Evolutionary conservation across 345 rosid genomes (phyloP).

Genomic region (Syzygium jambos): DNA sequence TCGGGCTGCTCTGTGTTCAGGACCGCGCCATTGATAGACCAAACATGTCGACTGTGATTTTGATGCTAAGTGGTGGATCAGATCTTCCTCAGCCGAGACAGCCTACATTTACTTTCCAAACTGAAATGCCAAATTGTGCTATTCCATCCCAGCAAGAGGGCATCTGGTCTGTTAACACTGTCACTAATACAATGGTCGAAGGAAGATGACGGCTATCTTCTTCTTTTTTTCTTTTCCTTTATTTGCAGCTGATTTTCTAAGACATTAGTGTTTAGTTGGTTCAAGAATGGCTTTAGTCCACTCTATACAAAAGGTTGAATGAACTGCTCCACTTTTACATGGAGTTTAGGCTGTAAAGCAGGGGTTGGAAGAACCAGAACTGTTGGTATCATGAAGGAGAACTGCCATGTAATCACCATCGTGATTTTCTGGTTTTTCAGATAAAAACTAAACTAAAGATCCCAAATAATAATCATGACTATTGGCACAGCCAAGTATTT

Average conservation of each 20-base stretch:
- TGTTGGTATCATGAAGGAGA: neutral
- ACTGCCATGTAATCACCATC: neutral
- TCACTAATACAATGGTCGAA: no score
- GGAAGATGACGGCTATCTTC: no score
- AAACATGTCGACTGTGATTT: conserved; percentile 2
- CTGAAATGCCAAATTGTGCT: no score
- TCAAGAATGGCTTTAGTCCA: neutral
- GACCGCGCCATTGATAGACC: conserved; percentile 15
- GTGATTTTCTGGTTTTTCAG: neutral
- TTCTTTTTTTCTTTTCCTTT: neutral
- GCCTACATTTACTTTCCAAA: no score
- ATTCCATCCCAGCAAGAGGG: no score
- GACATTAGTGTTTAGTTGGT: neutral
- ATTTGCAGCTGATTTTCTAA: neutral
- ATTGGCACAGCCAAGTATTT: neutral
- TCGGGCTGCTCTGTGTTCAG: conserved; percentile 22
- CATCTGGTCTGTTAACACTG: no score
- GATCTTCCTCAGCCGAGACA: neutral
- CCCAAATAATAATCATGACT: no score
- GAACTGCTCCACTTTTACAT: neutral
- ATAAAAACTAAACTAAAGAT: neutral
- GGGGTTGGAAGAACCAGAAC: neutral
- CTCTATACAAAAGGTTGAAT: neutral
- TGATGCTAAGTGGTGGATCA: neutral
- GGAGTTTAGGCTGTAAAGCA: neutral